Base-by-base conservation (phyloP, 306 rosid species). In the Glycine soja region DNA sequence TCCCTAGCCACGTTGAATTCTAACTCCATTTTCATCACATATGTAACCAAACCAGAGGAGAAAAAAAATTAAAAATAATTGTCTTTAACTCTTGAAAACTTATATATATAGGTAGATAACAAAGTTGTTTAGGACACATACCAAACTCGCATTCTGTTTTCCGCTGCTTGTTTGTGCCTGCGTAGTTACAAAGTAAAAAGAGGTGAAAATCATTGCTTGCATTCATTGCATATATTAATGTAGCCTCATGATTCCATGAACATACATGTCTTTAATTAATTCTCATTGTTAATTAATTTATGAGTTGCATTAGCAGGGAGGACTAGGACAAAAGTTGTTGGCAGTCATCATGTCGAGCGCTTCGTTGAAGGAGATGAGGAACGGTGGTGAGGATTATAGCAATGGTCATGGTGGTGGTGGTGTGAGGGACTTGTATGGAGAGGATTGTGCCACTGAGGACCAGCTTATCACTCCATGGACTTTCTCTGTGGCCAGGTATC, bases 401-500 rank as follows among this genome's bases (percentile, higher is more conserved):
- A 53, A 79, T 61, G 84, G 87, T 36, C 63, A 45, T 3, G 91
- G 88, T 77, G 97, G 30, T 24, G 30, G 92, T 0, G 97, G 93
- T 83, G 83, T 87, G 13, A 81, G 64, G 70, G 93, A 91, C 73
- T 78, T 84, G 82, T 91, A 93, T 16, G 94, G 93, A n/a, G 97
- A 88, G 82, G 93, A 91, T 74, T 43, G 81, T 57, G 94, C 92
- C 85, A 89, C 98, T 0, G 95, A 87, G 81, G 97, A 89, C 53
- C 97, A 93, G 83, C 91, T 89, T 85, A 86, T 93, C 82, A 91
- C 98, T 15, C 98, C 98, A n/a, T 91, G 97, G 97, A 81, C 84
- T 75, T 85, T 86, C 87, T 91, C 97, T 1, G 95, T 90, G 59
- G 88, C 98, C 8, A 93, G 97, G 97, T 93, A 24, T 24, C 30